Evolutionary conservation across 768 basidiomycete species (phyloP).

Genomic region (Suillus cothurnatus): DNA sequence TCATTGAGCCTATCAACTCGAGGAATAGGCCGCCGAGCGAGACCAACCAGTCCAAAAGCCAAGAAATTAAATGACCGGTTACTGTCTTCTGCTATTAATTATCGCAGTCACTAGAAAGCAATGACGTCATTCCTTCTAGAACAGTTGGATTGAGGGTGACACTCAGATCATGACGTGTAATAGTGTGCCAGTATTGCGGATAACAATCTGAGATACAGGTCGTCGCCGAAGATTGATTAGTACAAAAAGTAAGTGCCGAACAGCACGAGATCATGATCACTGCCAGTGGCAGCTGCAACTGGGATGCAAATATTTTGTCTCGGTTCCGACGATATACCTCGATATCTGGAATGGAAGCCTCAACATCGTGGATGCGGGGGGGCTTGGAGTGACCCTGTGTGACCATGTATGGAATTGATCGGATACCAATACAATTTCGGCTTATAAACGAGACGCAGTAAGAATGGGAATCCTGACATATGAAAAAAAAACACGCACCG

Average conservation of each 20-base stretch:
- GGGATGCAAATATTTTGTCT: not conserved
- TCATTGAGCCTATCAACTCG: not conserved
- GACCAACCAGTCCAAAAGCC: not conserved
- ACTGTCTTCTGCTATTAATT: not conserved
- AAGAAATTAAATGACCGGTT: not conserved
- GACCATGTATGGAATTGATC: not conserved
- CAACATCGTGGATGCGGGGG: not conserved
- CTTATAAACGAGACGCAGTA: not conserved
- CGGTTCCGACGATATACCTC: constrained; percentile 15
- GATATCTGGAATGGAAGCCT: not conserved
- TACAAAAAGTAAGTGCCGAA: not conserved
- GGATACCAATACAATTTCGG: constrained; percentile 7
- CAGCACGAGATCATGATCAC: not conserved
- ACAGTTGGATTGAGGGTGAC: not conserved
- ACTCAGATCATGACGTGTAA: constrained; percentile 2
- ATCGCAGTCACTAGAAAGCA: not conserved
- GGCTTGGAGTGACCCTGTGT: not conserved
- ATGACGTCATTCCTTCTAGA: constrained; percentile 4
- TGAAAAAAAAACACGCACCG: not conserved
- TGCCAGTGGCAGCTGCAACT: not conserved
- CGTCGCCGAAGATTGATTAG: not conserved
- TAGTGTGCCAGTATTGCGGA: not conserved
- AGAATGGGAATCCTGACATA: not conserved
- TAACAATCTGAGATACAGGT: not conserved
- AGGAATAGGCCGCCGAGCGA: constrained; percentile 3